phyloP scores from a whole-genome alignment of 2,329 filamentous ascomycete species.

The Ophiostoma fasciatum region DNA sequence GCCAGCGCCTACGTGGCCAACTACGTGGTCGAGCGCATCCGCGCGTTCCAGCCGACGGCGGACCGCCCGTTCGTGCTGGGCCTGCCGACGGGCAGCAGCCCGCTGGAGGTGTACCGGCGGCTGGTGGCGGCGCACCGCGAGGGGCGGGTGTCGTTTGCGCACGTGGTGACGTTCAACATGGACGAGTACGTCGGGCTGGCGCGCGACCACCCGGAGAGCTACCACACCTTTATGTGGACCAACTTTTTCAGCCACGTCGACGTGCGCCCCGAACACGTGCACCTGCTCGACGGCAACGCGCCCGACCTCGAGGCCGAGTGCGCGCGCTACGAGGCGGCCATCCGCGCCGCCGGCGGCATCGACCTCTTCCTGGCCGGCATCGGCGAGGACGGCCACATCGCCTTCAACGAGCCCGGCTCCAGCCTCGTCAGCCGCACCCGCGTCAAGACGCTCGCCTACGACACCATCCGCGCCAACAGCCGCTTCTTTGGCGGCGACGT shows the following conservation, averaged over 20 bases:
- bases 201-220: conserved; percentile 59
- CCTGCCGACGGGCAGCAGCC: conserved; percentile 58
- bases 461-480: conserved; percentile 63
- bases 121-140: conserved; percentile 48
- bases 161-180: conserved; percentile 58
- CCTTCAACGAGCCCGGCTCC: conserved; percentile 69
- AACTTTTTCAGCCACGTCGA: conserved; percentile 66
- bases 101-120: conserved; percentile 52
- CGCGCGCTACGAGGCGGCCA: conserved; percentile 56
- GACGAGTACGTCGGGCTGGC: conserved; percentile 66
- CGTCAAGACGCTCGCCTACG: conserved; percentile 65
- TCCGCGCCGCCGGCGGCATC: conserved; percentile 53
- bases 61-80: conserved; percentile 56
- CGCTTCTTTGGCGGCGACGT: conserved; percentile 56
- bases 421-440: conserved; percentile 54
- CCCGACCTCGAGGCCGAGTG: conserved; percentile 55
- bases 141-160: conserved; percentile 33
- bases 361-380: conserved; percentile 67
- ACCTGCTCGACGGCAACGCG: conserved; percentile 62
- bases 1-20: conserved; percentile 56
- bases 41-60: conserved; percentile 47
- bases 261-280: conserved; percentile 51
- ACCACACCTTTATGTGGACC: conserved; percentile 74
- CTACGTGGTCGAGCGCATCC: conserved; percentile 61
- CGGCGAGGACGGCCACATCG: conserved; percentile 64